Conservation (phyloP, 1,139 yeast species). For the Candida freyschussii region DNA sequence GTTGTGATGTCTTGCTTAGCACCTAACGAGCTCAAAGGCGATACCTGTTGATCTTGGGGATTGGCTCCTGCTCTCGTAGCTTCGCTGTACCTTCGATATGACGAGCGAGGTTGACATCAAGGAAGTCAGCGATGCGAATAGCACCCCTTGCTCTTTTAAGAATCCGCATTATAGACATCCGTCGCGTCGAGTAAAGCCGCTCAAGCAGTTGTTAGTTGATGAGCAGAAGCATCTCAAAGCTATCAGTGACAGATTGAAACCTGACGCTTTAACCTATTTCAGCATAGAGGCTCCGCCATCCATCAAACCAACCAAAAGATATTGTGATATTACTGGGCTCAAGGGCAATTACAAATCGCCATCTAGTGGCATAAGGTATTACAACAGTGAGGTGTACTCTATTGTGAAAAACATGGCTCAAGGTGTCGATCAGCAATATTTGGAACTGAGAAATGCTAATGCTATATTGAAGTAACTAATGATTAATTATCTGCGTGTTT, state of each 20-base stretch:
- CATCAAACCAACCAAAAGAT: constrained; percentile 70
- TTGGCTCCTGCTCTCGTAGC: background rate
- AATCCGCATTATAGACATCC: constrained; percentile 46
- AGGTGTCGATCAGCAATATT: constrained; percentile 90
- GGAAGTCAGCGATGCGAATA: constrained; percentile 10
- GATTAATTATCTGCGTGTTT: background rate
- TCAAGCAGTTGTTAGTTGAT: constrained; percentile 70
- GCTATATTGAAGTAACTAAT: constrained; percentile 56
- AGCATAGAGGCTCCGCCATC: constrained; percentile 86
- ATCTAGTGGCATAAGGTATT: constrained; percentile 69
- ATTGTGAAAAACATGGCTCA: constrained; percentile 77
- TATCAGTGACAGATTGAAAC: constrained; percentile 27
- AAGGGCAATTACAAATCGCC: constrained; percentile 76
- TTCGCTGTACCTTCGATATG: background rate
- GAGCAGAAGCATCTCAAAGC: constrained; percentile 61
- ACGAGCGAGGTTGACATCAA: constrained; percentile 10
- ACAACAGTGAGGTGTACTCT: constrained; percentile 80
- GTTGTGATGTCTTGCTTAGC: background rate
- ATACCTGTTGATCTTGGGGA: background rate
- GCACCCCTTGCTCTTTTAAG: constrained; percentile 41
- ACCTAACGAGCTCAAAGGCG: constrained; percentile 1
- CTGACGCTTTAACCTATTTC: constrained; percentile 43
- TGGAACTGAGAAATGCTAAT: constrained; percentile 84
- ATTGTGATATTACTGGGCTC: constrained; percentile 93
- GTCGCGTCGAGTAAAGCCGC: constrained; percentile 66